A percentile compares a stretch with the other conserved stretches of the same genome.
phyloP scores from a whole-genome alignment of 768 basidiomycete species.

The Pleurotus giganteus region DNA sequence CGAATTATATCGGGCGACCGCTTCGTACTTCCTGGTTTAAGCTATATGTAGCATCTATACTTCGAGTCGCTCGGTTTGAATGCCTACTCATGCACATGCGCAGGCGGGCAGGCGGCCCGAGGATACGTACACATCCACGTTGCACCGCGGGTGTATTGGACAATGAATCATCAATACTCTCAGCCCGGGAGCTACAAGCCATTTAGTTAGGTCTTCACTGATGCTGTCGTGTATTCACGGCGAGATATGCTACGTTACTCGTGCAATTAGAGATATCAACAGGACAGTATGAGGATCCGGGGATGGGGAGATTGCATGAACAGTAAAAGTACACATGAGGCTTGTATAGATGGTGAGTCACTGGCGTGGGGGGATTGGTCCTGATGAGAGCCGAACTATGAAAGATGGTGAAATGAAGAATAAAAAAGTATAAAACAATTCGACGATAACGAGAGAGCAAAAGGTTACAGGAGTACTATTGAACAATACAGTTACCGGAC shows the following conservation, averaged over 20 bases:
- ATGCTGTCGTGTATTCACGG: not conserved
- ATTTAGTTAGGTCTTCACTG: too few relatives aligned
- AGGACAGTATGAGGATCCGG: not conserved
- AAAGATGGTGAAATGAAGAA: constrained; percentile 10
- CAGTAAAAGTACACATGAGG: constrained; percentile 18
- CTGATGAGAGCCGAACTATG: constrained; percentile 1
- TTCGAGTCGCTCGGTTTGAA: too few relatives aligned
- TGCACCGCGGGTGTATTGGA: too few relatives aligned
- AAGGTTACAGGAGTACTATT: constrained; percentile 27
- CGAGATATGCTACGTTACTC: not conserved
- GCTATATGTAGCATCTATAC: too few relatives aligned
- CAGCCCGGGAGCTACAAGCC: too few relatives aligned
- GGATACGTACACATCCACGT: too few relatives aligned
- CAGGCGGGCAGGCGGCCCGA: too few relatives aligned
- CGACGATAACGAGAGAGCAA: constrained; percentile 6
- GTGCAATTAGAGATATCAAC: not conserved
- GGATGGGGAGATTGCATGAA: not conserved
- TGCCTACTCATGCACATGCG: too few relatives aligned
- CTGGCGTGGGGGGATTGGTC: not conserved
- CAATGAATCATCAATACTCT: too few relatives aligned
- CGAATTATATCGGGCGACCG: too few relatives aligned
- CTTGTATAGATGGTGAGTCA: constrained; percentile 1
- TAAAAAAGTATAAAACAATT: constrained; percentile 14
- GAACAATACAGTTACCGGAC: constrained; percentile 46
- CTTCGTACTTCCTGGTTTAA: too few relatives aligned